Conservation (phyloP, 176 grass and related monocot genomes). For the Aegilops umbellulata region DNA sequence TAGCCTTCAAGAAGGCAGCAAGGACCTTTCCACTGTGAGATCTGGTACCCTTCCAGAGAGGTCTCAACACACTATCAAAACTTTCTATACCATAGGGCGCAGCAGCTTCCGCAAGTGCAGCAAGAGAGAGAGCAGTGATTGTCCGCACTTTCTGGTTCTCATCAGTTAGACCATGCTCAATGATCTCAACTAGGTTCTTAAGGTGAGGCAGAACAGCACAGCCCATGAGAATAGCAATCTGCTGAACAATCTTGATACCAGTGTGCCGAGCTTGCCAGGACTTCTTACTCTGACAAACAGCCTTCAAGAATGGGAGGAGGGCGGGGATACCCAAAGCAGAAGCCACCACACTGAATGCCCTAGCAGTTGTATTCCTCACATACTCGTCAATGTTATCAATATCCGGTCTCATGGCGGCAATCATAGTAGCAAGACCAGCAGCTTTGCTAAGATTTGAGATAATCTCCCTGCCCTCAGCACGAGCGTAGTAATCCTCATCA, state of each 20-base stretch:
- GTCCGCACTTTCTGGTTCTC: constrained; percentile 98
- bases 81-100: constrained; percentile 97
- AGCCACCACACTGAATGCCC: constrained; percentile 94
- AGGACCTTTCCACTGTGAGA: constrained; percentile 88
- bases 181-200: constrained; percentile 89
- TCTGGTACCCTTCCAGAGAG: constrained; percentile 95
- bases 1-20: constrained; percentile 92
- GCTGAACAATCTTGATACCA: constrained; percentile 94
- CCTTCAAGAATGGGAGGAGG: constrained; percentile 63
- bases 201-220: constrained; percentile 89
- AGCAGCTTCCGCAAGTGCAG: constrained; percentile 87
- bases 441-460: constrained; percentile 99
- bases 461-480: constrained; percentile 91
- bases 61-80: constrained; percentile 87
- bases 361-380: constrained; percentile 93
- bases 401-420: constrained; percentile 89
- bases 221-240: constrained; percentile 99
- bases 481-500: constrained; percentile 97
- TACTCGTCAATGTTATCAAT: constrained; percentile 99
- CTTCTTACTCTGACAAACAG: constrained; percentile 63
- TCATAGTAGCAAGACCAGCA: constrained; percentile 90
- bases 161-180: constrained; percentile 87
- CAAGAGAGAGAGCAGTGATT: constrained; percentile 91
- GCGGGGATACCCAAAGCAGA: constrained; percentile 93
- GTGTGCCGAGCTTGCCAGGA: constrained; percentile 84